A percentile compares a stretch with the other conserved stretches of the same genome.
Evolutionary conservation across 2,329 filamentous ascomycete genomes (phyloP).

Genomic region (Epichloe baconii): DNA sequence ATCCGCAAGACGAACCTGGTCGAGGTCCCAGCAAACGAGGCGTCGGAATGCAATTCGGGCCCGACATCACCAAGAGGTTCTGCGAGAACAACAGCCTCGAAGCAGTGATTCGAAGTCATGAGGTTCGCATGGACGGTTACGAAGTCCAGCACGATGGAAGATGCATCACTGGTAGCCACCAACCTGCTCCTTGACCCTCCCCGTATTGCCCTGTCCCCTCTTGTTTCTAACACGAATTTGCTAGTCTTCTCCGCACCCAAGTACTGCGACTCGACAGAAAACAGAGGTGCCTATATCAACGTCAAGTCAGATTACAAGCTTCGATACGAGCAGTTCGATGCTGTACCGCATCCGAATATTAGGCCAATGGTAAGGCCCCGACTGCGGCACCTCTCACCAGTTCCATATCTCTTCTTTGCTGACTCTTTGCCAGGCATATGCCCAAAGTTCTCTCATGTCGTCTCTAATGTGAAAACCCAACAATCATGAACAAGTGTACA

Average conservation of each 20-base stretch:
- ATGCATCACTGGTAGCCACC: slow-evolving; percentile 70
- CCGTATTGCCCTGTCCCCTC: slow-evolving; percentile 7
- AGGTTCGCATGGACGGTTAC: slow-evolving; percentile 98
- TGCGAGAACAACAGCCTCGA: slow-evolving; percentile 92
- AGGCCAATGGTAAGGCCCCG: slow-evolving; percentile 62
- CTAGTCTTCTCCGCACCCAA: slow-evolving; percentile 90
- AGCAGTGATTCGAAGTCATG: slow-evolving; percentile 91
- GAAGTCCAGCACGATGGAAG: slow-evolving; percentile 92
- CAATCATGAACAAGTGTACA: background rate
- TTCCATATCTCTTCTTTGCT: slow-evolving; percentile 7
- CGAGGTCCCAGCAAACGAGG: slow-evolving; percentile 92
- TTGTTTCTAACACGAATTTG: slow-evolving; percentile 8
- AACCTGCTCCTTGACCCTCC: background rate
- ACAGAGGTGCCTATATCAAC: slow-evolving; percentile 98
- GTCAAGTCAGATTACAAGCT: slow-evolving; percentile 86
- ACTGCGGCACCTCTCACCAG: slow-evolving; percentile 3
- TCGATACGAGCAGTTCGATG: slow-evolving; percentile 85
- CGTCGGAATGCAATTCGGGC: slow-evolving; percentile 92
- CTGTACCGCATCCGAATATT: slow-evolving; percentile 90
- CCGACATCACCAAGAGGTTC: slow-evolving; percentile 90
- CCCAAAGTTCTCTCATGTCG: slow-evolving; percentile 68
- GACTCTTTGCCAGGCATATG: slow-evolving; percentile 52
- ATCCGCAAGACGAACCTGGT: slow-evolving; percentile 75
- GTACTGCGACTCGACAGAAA: slow-evolving; percentile 96
- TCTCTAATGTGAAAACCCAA: slow-evolving; percentile 47